These are phyloP conservation scores for Linum trigynum DNA, from an alignment of 345 rosid species.

Conservation along the genomic window DNA sequence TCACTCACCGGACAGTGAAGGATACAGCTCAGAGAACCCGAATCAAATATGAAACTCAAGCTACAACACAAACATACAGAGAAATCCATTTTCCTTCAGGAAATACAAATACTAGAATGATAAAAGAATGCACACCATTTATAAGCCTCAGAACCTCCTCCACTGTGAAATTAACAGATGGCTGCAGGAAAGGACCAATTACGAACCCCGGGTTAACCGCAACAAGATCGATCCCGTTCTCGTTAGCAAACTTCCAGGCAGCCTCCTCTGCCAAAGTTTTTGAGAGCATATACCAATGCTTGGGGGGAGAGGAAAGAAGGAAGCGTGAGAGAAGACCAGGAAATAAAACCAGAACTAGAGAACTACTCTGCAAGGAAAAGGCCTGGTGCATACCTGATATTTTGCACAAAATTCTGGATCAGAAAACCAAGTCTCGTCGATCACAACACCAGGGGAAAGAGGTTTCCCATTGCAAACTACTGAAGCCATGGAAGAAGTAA, in stretches of 20 bases:
- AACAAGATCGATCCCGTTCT: background rate
- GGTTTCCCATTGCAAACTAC: background rate
- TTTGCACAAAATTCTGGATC: background rate
- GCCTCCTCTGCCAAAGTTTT: background rate
- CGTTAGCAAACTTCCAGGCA: background rate
- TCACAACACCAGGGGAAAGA: background rate
- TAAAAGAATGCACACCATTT: background rate
- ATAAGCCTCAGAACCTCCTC: background rate
- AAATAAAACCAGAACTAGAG: background rate
- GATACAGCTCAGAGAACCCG: too few species aligned
- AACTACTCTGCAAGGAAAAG: background rate
- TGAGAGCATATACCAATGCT: background rate
- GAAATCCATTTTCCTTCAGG: too few species aligned
- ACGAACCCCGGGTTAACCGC: background rate
- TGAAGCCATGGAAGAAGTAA: background rate
- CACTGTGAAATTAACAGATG: background rate
- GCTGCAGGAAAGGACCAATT: background rate
- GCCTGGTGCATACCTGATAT: background rate
- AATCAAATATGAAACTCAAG: too few species aligned
- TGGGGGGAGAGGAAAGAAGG: background rate
- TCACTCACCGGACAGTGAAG: too few species aligned
- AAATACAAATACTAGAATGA: too few species aligned
- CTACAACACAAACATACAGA: too few species aligned
- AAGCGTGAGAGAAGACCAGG: background rate
- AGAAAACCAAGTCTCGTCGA: background rate